These are phyloP conservation scores for Astrothelium macrocarpum DNA, from an alignment of 495 filamentous ascomycete genomes.

Conservation along the genomic window DNA sequence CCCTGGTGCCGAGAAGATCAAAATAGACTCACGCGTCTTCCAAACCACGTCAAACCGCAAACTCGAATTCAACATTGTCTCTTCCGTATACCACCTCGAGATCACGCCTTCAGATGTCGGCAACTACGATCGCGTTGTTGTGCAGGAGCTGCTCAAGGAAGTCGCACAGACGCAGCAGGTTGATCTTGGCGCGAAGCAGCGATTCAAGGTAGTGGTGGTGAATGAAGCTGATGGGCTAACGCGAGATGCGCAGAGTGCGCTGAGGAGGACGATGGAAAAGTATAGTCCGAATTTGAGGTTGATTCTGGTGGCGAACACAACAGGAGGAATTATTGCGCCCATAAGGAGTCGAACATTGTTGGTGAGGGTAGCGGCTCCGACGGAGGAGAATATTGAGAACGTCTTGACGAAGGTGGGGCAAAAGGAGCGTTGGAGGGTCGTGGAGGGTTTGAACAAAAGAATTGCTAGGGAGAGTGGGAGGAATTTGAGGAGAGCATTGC, in stretches of 20 bases:
- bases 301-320: slow-evolving; percentile 87
- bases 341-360: slow-evolving; percentile 83
- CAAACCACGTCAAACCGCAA: slow-evolving; percentile 92
- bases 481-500: slow-evolving; percentile 76
- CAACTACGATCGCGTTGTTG: slow-evolving; percentile 85
- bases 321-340: slow-evolving; percentile 93
- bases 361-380: slow-evolving; percentile 85
- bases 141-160: slow-evolving; percentile 94
- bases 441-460: slow-evolving; percentile 60
- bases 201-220: slow-evolving; percentile 97
- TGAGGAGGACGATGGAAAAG: slow-evolving; percentile 97
- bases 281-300: slow-evolving; percentile 89
- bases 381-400: slow-evolving; percentile 66
- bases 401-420: slow-evolving; percentile 66
- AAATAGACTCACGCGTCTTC: slow-evolving; percentile 66
- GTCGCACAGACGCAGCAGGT: slow-evolving; percentile 98
- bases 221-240: slow-evolving; percentile 97
- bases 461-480: slow-evolving; percentile 88
- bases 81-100: slow-evolving; percentile 92
- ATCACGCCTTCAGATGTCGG: slow-evolving; percentile 98
- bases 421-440: slow-evolving; percentile 65
- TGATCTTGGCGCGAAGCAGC: slow-evolving; percentile 74
- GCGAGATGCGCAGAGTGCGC: slow-evolving; percentile 87
- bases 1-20: slow-evolving; percentile 32
- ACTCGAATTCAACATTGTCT: slow-evolving; percentile 96